Evolutionary conservation across 768 basidiomycete species (phyloP).

Genomic region (Melanogaster broomeanus): DNA sequence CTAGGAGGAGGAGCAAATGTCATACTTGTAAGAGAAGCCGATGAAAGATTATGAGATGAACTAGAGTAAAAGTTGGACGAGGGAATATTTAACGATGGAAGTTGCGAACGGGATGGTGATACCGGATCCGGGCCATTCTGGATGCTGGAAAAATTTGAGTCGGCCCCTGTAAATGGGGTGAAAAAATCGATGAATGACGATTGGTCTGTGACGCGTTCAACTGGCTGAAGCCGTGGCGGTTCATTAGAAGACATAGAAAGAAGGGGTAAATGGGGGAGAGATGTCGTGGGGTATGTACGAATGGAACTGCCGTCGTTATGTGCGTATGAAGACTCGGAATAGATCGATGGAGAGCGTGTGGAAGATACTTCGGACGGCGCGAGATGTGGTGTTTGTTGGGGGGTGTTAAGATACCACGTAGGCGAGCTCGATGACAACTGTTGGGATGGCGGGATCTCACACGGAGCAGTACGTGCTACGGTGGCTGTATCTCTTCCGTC

Average conservation of each 20-base stretch:
- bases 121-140: constrained; percentile 1
- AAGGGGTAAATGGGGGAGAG: constrained; percentile 29
- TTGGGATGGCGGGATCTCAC: constrained; percentile 9
- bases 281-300: constrained; percentile 39
- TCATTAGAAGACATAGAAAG: constrained; percentile 21
- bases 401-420: constrained; percentile 17
- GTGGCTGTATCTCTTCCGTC: constrained; percentile 26
- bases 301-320: constrained; percentile 39
- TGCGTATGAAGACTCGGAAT: constrained; percentile 30
- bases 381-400: background rate
- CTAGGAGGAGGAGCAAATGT: constrained; percentile 30
- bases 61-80: constrained; percentile 20
- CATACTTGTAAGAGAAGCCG: constrained; percentile 32
- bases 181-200: constrained; percentile 51
- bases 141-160: constrained; percentile 1
- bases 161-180: constrained; percentile 29
- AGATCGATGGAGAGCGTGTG: constrained; percentile 26
- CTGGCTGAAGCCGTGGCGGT: constrained; percentile 14
- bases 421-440: constrained; percentile 18
- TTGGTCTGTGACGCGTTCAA: constrained; percentile 27
- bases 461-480: constrained; percentile 10
- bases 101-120: constrained; percentile 13
- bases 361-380: constrained; percentile 11
- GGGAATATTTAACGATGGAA: constrained; percentile 20
- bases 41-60: constrained; percentile 17